Evolutionary conservation across 306 rosid genomes (phyloP).

Genomic region (Vigna angularis): DNA sequence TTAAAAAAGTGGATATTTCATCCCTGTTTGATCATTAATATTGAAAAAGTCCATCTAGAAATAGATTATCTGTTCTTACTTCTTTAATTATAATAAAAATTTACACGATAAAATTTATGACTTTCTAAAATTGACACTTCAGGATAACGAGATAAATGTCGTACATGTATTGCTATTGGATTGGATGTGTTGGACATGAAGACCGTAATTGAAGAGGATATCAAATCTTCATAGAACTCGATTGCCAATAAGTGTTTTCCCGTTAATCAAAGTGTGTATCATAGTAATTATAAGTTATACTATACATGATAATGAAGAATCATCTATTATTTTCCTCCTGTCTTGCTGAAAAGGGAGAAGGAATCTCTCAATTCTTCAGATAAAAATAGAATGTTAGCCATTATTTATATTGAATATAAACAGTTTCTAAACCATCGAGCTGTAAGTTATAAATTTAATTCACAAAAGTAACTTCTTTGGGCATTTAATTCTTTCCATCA

Average conservation of each 20-base stretch:
- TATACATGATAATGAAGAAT: constrained; percentile 16
- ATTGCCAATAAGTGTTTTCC: background rate
- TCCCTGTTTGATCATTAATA: no score
- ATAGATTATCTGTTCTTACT: no score
- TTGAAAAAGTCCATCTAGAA: no score
- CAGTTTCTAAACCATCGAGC: background rate
- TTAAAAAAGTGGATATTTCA: no score
- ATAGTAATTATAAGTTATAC: background rate
- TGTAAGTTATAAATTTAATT: background rate
- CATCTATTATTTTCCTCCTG: background rate
- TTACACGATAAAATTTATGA: no score
- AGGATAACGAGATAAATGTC: no score
- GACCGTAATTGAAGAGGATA: no score
- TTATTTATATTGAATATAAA: background rate
- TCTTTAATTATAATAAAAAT: no score
- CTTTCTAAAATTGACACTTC: no score
- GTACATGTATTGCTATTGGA: no score
- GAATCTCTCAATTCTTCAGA: background rate
- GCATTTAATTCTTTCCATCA: background rate
- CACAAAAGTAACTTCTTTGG: background rate
- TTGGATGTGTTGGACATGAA: no score
- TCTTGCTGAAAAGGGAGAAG: background rate
- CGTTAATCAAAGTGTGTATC: background rate
- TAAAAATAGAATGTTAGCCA: background rate
- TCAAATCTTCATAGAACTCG: background rate